Evolutionary conservation across 2,329 filamentous ascomycete genomes (phyloP).

Genomic region (Pyrenochaeta sp.): DNA sequence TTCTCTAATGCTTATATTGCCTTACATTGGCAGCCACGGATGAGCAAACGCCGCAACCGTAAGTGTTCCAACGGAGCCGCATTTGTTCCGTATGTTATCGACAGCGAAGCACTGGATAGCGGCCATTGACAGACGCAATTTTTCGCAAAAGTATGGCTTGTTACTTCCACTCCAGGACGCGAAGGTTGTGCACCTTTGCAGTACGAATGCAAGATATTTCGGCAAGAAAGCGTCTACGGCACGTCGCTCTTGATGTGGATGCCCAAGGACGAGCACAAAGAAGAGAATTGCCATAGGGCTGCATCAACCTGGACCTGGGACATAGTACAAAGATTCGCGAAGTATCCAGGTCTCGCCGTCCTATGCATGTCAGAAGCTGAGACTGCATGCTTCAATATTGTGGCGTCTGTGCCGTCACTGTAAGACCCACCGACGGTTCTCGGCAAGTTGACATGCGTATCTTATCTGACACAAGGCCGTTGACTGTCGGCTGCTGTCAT

Average conservation of each 20-base stretch:
- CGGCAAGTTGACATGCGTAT: conserved; percentile 1
- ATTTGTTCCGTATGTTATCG: too few species aligned
- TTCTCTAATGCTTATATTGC: not conserved
- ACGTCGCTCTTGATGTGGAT: not conserved
- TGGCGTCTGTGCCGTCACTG: conserved; percentile 28
- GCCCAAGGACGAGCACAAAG: not conserved
- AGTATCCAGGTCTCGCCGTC: not conserved
- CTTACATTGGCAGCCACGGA: not conserved
- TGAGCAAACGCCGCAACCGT: not conserved
- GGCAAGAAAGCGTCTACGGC: not conserved
- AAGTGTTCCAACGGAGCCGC: not conserved
- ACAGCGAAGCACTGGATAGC: not conserved
- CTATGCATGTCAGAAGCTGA: conserved; percentile 26
- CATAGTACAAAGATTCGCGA: not conserved
- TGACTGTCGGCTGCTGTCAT: conserved; percentile 15
- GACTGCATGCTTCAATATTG: conserved; percentile 29
- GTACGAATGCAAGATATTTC: not conserved
- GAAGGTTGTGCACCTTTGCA: not conserved
- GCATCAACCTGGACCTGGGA: not conserved
- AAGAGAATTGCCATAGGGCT: not conserved
- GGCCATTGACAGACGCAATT: not conserved
- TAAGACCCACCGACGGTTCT: conserved; percentile 4
- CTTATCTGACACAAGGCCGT: conserved; percentile 13
- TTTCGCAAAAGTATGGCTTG: not conserved
- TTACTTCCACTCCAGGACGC: not conserved